Evolutionary conservation across 2,329 filamentous ascomycete genomes (phyloP), one percentile per base, ranked within the genome.

Genomic region (Paracorniculantispora psalliotae): DNA sequence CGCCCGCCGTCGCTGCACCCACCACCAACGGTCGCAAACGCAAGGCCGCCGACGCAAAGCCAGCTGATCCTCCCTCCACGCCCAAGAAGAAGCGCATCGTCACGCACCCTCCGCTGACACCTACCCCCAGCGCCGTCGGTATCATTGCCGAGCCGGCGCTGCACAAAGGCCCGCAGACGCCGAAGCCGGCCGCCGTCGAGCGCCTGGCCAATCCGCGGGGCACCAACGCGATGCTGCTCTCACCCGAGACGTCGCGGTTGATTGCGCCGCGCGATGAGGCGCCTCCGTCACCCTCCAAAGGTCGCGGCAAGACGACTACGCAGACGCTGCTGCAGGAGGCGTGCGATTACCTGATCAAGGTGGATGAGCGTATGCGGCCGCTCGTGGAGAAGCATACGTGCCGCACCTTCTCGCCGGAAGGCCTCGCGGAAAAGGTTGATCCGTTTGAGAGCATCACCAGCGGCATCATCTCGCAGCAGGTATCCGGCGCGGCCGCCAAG

Each of bases 391-490:
- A 84, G 59, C 82, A 96, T 68, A 83, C 83, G 61, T 97, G 93
- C 72, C 81, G 80, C 57, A 75, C 94, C 17, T 97, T 97, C 74
- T 89, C 87, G 1, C 83, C 91, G 0, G 87, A 89, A 63, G 91
- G 92, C 0, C 76, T 97, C n/a, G 84, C 87, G 28, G 91, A 97
- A 72, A 80, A 85, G 63, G 84, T 97, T 61, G 91, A 97, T 73
- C 94, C 94, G 0, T 99, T 97, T 68, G 87, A 89, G 66, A 87
- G 85, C 59, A 80, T 99, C 35, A 82, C 85, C 41, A 92, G 88
- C 72, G 89, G 92, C 54, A 97, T 99, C 69, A 96, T 97, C 67
- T 92, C 91, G 56, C 94, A 97, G 75, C 94, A 99, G 76, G 93
- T 99, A 21, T 96, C 92, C 1, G 92, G 93, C 19, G 91, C 92